These are phyloP conservation scores for Trichomonascaceae sp. DNA, from an alignment of 1,139 yeast genomes.

Conservation along the genomic window DNA sequence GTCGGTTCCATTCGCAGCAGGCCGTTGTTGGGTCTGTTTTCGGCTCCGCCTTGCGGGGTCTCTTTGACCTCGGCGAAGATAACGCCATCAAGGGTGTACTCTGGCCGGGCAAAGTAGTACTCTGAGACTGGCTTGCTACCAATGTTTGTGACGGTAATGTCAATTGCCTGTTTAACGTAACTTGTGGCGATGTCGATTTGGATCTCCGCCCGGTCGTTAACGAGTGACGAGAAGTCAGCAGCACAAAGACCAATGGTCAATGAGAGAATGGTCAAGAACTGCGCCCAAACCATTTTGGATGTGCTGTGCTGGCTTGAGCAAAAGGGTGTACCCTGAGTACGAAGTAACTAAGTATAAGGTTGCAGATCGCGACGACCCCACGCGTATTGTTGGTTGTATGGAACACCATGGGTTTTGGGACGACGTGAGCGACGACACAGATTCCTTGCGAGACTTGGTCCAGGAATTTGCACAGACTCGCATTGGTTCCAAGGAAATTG, in stretches of 20 bases:
- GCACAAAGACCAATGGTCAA: background rate
- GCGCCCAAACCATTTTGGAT: background rate
- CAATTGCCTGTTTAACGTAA: conserved; percentile 50
- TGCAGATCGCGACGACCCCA: too few relatives aligned
- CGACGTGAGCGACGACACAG: too few relatives aligned
- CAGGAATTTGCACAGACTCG: too few relatives aligned
- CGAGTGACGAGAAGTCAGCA: background rate
- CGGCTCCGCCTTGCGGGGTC: conserved; percentile 8
- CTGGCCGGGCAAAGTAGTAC: conserved; percentile 44
- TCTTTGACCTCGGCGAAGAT: conserved; percentile 31
- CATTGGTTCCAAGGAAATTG: too few relatives aligned
- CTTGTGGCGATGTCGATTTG: conserved; percentile 49
- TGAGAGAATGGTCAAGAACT: background rate
- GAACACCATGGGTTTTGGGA: too few relatives aligned
- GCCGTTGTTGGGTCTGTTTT: too few relatives aligned
- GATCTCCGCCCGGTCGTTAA: background rate
- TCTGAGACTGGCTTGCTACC: conserved; percentile 40
- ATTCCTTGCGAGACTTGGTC: too few relatives aligned
- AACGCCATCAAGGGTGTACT: conserved; percentile 31
- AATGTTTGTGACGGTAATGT: conserved; percentile 46
- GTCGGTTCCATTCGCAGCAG: too few relatives aligned
- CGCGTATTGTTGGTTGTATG: too few relatives aligned
- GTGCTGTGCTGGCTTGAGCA: background rate
- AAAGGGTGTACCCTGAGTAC: background rate
- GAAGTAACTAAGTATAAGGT: background rate